phyloP scores from a whole-genome alignment of 306 rosid genomes.

The Glycine soja region DNA sequence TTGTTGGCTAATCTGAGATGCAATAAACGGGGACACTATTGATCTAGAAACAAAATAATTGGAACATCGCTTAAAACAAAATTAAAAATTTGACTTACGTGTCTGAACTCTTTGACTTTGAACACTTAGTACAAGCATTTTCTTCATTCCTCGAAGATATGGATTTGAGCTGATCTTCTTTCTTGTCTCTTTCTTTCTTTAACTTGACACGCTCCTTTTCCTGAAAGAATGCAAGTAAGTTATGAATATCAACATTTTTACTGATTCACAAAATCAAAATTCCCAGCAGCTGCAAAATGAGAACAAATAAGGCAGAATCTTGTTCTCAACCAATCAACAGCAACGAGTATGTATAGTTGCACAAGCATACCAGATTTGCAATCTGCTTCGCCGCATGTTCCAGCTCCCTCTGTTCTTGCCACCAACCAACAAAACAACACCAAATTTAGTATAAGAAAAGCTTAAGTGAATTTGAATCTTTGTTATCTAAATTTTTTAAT shows the following conservation, averaged over 20 bases:
- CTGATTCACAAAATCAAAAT: constrained; percentile 17
- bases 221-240: constrained; percentile 59
- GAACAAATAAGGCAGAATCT: background rate
- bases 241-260: constrained; percentile 37
- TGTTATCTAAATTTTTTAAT: constrained; percentile 1
- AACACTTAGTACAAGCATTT: constrained; percentile 43
- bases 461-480: background rate
- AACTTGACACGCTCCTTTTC: constrained; percentile 71
- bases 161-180: constrained; percentile 56
- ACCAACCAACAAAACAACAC: constrained; percentile 47
- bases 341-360: constrained; percentile 3
- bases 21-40: constrained; percentile 6
- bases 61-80: constrained; percentile 15
- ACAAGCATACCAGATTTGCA: constrained; percentile 61
- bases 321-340: constrained; percentile 21
- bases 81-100: constrained; percentile 56
- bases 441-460: constrained; percentile 39
- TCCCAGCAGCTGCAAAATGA: background rate
- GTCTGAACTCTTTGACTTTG: constrained; percentile 50
- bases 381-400: constrained; percentile 65
- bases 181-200: constrained; percentile 66
- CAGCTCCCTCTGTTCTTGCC: constrained; percentile 76
- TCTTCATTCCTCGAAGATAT: constrained; percentile 50
- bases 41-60: background rate
- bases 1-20: constrained; percentile 28